Base-by-base conservation (phyloP, 345 rosid genomes). In the Arabis hirsuta region DNA sequence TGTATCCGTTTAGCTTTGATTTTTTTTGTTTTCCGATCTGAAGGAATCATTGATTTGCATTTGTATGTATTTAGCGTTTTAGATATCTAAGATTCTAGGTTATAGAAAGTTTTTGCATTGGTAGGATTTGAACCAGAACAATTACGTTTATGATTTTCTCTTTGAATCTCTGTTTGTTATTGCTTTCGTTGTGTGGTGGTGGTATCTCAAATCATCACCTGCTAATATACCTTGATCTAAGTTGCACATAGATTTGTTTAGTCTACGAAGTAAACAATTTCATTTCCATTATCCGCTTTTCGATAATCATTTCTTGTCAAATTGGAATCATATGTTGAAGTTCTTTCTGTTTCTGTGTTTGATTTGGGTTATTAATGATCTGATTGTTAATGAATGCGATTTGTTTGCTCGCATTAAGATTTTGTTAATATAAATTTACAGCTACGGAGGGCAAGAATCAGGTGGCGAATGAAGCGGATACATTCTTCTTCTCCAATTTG, bases 401-500 rank as follows among this genome's bases (percentile, higher is more conserved):
- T 45, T 20, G 13, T 3, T 29, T 16, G 4, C 19, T 24, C 16
- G 39, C 3, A 22, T 13, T 50, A 31, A 50, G 38, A 45, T 2
- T 44, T 73, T 46, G 27, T 45, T 55, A 16, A 16, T n/a, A 26
- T n/a, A 24, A 19, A 8, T 71, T 71, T 67, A 72, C 77, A 85
- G 88, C 53, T 62, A 70, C 86, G 32, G 82, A 73, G 48, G 78
- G 84, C 12, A 81, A 77, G 76, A 38, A 76, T 54, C 80, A 80
- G 68, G 73, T 61, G 42, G 50, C 73, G n/a, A 84, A 48, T 72
- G 80, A 81, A 76, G 80, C 73, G n/a, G 86, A 85, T 60, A 46
- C 75, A 4, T 53, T 81, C 26, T 84, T 84, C 79, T 84, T 93
- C 80, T 82, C 89, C 6, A 82, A 79, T 67, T 76, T 84, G 55